A percentile compares a stretch with the other conserved stretches of the same genome.
Conservation (phyloP, 441 rosid genomes). For the Iberis amara region DNA sequence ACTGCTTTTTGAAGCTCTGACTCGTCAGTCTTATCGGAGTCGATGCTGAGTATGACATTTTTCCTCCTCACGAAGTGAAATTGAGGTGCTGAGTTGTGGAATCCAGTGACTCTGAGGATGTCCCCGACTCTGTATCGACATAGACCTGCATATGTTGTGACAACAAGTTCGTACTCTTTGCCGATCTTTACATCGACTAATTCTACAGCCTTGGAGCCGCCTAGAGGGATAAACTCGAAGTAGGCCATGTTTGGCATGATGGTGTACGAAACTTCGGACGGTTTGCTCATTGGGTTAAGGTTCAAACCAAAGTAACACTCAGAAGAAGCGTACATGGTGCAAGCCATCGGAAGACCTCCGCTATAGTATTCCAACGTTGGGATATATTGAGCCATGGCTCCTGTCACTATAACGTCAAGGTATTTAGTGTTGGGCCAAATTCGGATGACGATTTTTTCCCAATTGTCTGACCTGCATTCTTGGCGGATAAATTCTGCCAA, state of each 20-base stretch:
- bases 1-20: slow-evolving; percentile 77
- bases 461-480: slow-evolving; percentile 48
- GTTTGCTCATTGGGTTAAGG: slow-evolving; percentile 81
- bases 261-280: slow-evolving; percentile 79
- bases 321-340: slow-evolving; percentile 95
- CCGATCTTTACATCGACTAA: slow-evolving; percentile 73
- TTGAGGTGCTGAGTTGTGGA: slow-evolving; percentile 86
- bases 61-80: slow-evolving; percentile 78
- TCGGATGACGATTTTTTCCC: slow-evolving; percentile 70
- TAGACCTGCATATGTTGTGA: slow-evolving; percentile 79
- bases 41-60: slow-evolving; percentile 79
- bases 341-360: slow-evolving; percentile 68
- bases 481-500: slow-evolving; percentile 46
- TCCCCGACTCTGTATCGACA: slow-evolving; percentile 87
- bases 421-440: slow-evolving; percentile 90
- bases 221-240: slow-evolving; percentile 66
- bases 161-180: slow-evolving; percentile 79
- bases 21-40: slow-evolving; percentile 88
- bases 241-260: slow-evolving; percentile 96
- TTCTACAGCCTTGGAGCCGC: slow-evolving; percentile 46
- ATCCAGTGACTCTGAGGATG: slow-evolving; percentile 81
- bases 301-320: slow-evolving; percentile 89
- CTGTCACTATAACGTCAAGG: slow-evolving; percentile 83
- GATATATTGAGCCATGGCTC: slow-evolving; percentile 93
- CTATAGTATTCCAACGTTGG: slow-evolving; percentile 79